phyloP scores from a whole-genome alignment of 805 yeast species.

The Pichia paraexigua region DNA sequence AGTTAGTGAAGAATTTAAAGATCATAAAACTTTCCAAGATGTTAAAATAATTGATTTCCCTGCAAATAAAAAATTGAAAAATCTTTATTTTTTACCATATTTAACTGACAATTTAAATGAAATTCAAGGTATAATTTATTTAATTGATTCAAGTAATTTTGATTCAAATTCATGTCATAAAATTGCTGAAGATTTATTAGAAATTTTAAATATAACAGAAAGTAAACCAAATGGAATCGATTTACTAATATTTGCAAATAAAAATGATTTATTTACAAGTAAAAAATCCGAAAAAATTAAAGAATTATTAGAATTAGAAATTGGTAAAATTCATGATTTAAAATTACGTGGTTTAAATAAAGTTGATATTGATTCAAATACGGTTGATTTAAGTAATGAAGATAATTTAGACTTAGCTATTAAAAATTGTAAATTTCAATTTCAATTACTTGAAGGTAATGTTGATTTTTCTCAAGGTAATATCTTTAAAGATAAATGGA shows the following conservation, averaged over 20 bases:
- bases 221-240: slow-evolving; percentile 59
- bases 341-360: slow-evolving; percentile 37
- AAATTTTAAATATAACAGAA: slow-evolving; percentile 57
- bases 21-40: slow-evolving; percentile 24
- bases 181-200: slow-evolving; percentile 52
- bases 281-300: slow-evolving; percentile 59
- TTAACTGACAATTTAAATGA: slow-evolving; percentile 35
- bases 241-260: slow-evolving; percentile 73
- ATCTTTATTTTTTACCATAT: slow-evolving; percentile 42
- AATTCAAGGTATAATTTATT: slow-evolving; percentile 61
- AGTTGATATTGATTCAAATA: slow-evolving; percentile 33
- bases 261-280: slow-evolving; percentile 77
- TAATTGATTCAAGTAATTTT: slow-evolving; percentile 67
- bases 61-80: slow-evolving; percentile 72
- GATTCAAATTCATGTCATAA: slow-evolving; percentile 40
- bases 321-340: slow-evolving; percentile 46
- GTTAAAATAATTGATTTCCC: slow-evolving; percentile 72
- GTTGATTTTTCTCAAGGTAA: slow-evolving; percentile 70
- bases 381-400: slow-evolving; percentile 12
- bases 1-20: slow-evolving; percentile 26
- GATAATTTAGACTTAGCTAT: slow-evolving; percentile 38
- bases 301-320: slow-evolving; percentile 53
- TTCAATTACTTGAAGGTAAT: slow-evolving; percentile 64
- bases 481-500: slow-evolving; percentile 45
- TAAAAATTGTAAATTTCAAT: slow-evolving; percentile 43